Percentiles rank a stretch among this genome's conserved stretches.
Conservation (phyloP, 1,139 yeast genomes). For the Kluyveromyces sp. region DNA sequence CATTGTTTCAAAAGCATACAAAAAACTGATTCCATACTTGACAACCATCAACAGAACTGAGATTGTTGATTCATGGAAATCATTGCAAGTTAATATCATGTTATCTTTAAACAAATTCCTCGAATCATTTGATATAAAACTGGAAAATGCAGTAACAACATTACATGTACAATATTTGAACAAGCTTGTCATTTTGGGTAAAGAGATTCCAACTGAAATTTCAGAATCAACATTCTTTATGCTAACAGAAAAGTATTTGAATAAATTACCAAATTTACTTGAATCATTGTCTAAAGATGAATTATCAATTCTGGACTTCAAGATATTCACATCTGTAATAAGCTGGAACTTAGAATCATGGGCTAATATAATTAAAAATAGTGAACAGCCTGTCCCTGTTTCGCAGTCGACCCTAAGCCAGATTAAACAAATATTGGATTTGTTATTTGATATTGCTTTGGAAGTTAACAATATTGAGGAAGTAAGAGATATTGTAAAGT, state of each 20-base stretch:
- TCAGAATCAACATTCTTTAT: slow-evolving; percentile 14
- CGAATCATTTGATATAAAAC: slow-evolving; percentile 10
- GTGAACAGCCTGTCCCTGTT: slow-evolving; percentile 4
- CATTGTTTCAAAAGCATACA: slow-evolving; percentile 13
- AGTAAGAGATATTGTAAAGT: slow-evolving; percentile 1
- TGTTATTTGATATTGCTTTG: slow-evolving; percentile 9
- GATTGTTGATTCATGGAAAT: slow-evolving; percentile 21
- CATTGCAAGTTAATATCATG: slow-evolving; percentile 17
- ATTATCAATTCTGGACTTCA: slow-evolving; percentile 18
- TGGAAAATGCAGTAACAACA: slow-evolving; percentile 9
- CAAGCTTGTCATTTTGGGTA: slow-evolving; percentile 25
- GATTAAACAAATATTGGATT: slow-evolving; percentile 3
- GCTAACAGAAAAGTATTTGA: slow-evolving; percentile 14
- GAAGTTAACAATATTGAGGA: slow-evolving; percentile 7
- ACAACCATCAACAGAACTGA: slow-evolving; percentile 16
- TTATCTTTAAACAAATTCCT: slow-evolving; percentile 21
- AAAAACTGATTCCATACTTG: slow-evolving; percentile 17
- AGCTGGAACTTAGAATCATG: slow-evolving; percentile 27
- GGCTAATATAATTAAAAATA: slow-evolving; percentile 17
- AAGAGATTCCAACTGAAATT: slow-evolving; percentile 21
- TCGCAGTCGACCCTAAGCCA: slow-evolving; percentile 6
- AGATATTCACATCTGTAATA: slow-evolving; percentile 19
- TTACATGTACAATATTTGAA: slow-evolving; percentile 17
- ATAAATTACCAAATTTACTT: slow-evolving; percentile 12
- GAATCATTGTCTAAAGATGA: slow-evolving; percentile 11